A percentile compares a stretch with the other conserved stretches of the same genome.
These are phyloP conservation scores for Rhodamnia argentea DNA, from an alignment of 345 rosid species.

Conservation along the genomic window DNA sequence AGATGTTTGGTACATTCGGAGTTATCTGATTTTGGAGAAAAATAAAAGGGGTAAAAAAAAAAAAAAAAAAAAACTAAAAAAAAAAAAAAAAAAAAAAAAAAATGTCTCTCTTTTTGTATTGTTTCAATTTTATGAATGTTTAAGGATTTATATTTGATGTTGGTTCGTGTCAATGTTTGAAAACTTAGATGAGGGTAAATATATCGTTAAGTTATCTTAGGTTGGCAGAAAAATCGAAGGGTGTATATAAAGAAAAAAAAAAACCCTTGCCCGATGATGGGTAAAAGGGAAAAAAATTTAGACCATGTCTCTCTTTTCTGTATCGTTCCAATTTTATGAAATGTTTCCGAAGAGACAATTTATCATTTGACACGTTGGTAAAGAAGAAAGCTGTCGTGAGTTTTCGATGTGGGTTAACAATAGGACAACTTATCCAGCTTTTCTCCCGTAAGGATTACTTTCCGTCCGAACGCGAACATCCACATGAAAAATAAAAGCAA, in stretches of 20 bases:
- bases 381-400: neutral
- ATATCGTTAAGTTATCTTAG: neutral
- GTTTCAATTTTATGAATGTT: too few relatives aligned
- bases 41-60: too few relatives aligned
- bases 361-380: neutral
- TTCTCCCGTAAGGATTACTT: neutral
- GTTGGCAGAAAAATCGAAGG: neutral
- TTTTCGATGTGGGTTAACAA: neutral
- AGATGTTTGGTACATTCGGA: too few relatives aligned
- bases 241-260: too few relatives aligned
- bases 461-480: too few relatives aligned
- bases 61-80: too few relatives aligned
- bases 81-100: too few relatives aligned
- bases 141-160: too few relatives aligned
- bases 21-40: too few relatives aligned
- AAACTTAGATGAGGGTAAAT: neutral
- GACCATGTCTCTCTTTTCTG: neutral
- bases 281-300: neutral
- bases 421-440: neutral
- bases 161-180: neutral
- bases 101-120: too few relatives aligned
- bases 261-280: neutral
- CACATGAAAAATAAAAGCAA: too few relatives aligned
- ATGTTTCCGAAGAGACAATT: rapidly evolving
- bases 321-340: neutral